Evolutionary conservation across 441 rosid species (phyloP).

Genomic region (Populus hybrid): DNA sequence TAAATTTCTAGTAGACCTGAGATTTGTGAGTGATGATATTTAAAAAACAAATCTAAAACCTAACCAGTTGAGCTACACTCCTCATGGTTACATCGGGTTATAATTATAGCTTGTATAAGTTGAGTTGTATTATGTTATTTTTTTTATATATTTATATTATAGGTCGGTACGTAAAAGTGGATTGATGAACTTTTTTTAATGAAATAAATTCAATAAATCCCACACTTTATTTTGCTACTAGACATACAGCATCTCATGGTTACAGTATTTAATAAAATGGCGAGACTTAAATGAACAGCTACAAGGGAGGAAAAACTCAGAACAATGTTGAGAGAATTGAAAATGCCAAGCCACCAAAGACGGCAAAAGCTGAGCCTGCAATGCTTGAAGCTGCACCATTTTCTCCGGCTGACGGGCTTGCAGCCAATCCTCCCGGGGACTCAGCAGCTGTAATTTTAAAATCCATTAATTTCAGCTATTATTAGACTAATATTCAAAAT

Average conservation of each 20-base stretch:
- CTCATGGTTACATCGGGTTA: rapidly evolving
- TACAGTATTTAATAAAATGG: background rate
- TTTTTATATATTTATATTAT: too few relatives aligned
- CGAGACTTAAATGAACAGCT: background rate
- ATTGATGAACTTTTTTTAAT: background rate
- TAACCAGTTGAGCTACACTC: too few relatives aligned
- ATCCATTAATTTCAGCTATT: background rate
- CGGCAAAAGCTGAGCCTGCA: background rate
- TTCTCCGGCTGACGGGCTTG: slow-evolving; percentile 26
- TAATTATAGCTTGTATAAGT: too few relatives aligned
- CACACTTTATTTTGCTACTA: background rate
- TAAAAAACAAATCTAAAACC: too few relatives aligned
- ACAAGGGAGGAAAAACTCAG: slow-evolving; percentile 1
- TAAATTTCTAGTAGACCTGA: too few relatives aligned
- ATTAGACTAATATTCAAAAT: background rate
- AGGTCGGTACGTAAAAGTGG: background rate
- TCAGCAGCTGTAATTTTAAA: background rate
- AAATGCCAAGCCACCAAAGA: slow-evolving; percentile 8
- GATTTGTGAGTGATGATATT: too few relatives aligned
- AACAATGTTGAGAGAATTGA: slow-evolving; percentile 14
- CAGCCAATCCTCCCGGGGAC: background rate
- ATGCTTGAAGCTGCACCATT: slow-evolving; percentile 14
- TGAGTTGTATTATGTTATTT: too few relatives aligned
- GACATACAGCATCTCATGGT: background rate
- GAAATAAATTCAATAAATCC: background rate